Base-by-base conservation (phyloP, 2,329 filamentous ascomycete species). In the Cercospora citrullina region DNA sequence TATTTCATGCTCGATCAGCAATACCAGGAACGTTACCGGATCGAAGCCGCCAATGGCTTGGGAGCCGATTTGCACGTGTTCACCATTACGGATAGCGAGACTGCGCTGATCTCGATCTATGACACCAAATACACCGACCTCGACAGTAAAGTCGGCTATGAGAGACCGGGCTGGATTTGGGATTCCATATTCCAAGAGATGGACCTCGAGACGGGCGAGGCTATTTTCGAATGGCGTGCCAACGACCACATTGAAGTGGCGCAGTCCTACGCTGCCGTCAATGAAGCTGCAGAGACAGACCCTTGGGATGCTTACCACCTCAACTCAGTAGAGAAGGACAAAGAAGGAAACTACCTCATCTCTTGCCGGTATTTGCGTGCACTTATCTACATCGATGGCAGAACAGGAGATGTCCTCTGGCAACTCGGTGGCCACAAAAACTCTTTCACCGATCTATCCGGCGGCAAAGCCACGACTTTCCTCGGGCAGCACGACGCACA, bases 191-290 rank as follows among this genome's bases (percentile, higher is more conserved):
- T 77, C 62, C 77, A 78, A 63, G 76, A 76, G 57, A 69, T 86
- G 21, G 81, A 87, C 68, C 82, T 86, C 31, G 78, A 82, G 26
- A 86, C 84, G 5, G 85, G 85, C 2, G 79, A 84, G 31, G 73
- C 87, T 2, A 69, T 87, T 6, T 88, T 88, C 70, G 84, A 88
- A 70, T 88, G 86, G 87, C 80, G 80, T 39, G 84, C 83, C 68
- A 78, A 87, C 1, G 84, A 87, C 45, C 84, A 87, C 73, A 78
- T 86, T 45, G 76, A 78, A 18, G 81, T 84, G 4, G 78, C 80
- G 45, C 83, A 84, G 79, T 75, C 74, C 5, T 77, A 74, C 14
- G 74, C 75, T 30, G 76, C 79, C 36, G 68, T 71, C 28, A 79
- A 48, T 79, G 80, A n/a, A 0, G 75, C 72, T 2, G 73, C 80